Evolutionary conservation across 169 alveolate genomes (phyloP).

Genomic region (Cryptosporidium muris): DNA sequence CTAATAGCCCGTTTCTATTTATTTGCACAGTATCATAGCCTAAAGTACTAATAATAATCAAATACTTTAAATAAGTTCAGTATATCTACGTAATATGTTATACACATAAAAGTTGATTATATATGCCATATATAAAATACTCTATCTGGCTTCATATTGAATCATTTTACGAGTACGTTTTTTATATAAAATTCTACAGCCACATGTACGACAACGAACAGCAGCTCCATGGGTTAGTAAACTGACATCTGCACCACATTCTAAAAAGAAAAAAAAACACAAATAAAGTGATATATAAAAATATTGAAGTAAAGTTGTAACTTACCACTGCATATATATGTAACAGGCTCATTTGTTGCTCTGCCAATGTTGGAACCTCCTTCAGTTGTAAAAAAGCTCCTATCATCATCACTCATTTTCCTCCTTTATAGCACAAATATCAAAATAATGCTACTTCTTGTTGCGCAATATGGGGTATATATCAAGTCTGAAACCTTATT

Average conservation of each 20-base stretch:
- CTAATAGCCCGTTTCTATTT: no score
- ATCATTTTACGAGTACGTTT: conserved; percentile 74
- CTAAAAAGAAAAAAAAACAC: conserved; percentile 13
- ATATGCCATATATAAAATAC: no score
- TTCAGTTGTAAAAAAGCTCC: neutral
- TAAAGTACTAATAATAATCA: no score
- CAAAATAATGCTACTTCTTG: no score
- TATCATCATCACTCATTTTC: conserved; percentile 22
- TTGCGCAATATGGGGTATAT: neutral
- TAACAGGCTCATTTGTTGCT: conserved; percentile 44
- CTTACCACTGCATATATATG: conserved; percentile 75
- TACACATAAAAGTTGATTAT: no score
- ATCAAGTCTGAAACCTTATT: neutral
- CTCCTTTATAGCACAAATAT: no score
- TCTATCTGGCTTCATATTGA: conserved; percentile 76
- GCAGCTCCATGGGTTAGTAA: conserved; percentile 71
- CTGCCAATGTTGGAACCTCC: neutral
- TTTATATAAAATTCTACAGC: conserved; percentile 74
- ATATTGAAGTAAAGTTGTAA: neutral
- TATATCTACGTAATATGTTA: no score
- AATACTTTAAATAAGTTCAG: no score
- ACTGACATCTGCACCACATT: conserved; percentile 74
- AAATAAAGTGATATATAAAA: neutral
- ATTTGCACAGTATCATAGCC: no score
- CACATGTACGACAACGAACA: conserved; percentile 75